phyloP scores from a whole-genome alignment of 2,329 filamentous ascomycete species.

The Fusarium hostae region DNA sequence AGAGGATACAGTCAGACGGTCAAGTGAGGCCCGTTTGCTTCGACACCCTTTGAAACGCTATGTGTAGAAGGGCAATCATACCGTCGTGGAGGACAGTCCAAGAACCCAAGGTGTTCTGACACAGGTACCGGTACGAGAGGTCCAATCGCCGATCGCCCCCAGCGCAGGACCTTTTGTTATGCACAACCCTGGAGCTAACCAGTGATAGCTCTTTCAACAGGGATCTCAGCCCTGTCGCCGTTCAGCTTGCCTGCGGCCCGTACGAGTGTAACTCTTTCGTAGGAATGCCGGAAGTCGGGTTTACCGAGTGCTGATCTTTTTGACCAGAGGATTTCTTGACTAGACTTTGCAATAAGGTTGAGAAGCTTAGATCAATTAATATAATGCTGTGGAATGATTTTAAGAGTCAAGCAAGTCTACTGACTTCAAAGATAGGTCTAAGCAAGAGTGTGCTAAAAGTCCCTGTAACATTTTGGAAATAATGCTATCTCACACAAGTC shows the following conservation, averaged over 20 bases:
- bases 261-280: not conserved
- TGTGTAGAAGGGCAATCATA: not conserved
- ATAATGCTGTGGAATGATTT: too few relatives aligned
- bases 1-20: not conserved
- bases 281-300: not conserved
- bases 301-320: not conserved
- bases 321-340: too few relatives aligned
- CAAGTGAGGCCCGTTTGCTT: not conserved
- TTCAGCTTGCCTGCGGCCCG: not conserved
- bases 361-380: too few relatives aligned
- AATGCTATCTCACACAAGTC: too few relatives aligned
- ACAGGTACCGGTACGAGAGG: not conserved
- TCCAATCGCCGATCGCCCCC: not conserved
- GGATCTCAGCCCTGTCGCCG: not conserved
- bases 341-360: too few relatives aligned
- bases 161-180: not conserved
- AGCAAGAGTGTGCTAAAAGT: too few relatives aligned
- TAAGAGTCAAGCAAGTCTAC: too few relatives aligned
- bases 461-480: too few relatives aligned
- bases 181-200: not conserved
- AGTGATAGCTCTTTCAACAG: accelerated
- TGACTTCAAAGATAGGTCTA: too few relatives aligned
- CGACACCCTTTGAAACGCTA: too few relatives aligned
- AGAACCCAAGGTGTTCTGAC: not conserved
- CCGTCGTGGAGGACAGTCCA: too few relatives aligned